Evolutionary conservation across 148 eudicot genomes (phyloP).

Genomic region (Chenopodium album): DNA sequence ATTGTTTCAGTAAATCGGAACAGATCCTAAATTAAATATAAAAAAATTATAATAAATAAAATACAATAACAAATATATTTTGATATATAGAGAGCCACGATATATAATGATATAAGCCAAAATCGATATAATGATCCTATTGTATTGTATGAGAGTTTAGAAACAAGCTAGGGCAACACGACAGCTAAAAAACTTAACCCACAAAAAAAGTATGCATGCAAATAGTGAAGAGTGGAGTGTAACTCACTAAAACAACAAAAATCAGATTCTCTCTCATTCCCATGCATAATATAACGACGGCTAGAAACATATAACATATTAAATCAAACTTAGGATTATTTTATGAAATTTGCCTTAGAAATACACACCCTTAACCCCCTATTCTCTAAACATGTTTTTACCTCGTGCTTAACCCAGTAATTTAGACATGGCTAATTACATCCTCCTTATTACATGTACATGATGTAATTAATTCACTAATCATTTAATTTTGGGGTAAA

Average conservation of each 20-base stretch:
- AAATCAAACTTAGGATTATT: not conserved
- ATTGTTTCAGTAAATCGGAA: no score
- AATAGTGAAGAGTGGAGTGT: not conserved
- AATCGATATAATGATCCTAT: no score
- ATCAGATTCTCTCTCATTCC: constrained; percentile 6
- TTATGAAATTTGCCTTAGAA: not conserved
- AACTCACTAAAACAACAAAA: constrained; percentile 1
- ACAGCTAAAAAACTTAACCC: constrained; percentile 10
- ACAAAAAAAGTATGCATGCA: not conserved
- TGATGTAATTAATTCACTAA: not conserved
- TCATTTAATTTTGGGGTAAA: constrained; percentile 3
- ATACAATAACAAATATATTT: no score
- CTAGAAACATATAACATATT: not conserved
- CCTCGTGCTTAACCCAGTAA: constrained; percentile 29
- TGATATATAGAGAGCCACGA: no score
- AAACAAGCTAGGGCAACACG: not conserved
- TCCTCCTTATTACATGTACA: not conserved
- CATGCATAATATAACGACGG: not conserved
- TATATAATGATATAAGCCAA: no score
- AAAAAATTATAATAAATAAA: no score
- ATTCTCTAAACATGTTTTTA: constrained; percentile 15
- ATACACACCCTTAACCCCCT: constrained; percentile 9
- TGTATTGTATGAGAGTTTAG: not conserved
- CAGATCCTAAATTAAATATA: no score
- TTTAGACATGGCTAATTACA: constrained; percentile 2